phyloP scores from a whole-genome alignment of 768 basidiomycete species.

The Xerocomellus amylosporus region DNA sequence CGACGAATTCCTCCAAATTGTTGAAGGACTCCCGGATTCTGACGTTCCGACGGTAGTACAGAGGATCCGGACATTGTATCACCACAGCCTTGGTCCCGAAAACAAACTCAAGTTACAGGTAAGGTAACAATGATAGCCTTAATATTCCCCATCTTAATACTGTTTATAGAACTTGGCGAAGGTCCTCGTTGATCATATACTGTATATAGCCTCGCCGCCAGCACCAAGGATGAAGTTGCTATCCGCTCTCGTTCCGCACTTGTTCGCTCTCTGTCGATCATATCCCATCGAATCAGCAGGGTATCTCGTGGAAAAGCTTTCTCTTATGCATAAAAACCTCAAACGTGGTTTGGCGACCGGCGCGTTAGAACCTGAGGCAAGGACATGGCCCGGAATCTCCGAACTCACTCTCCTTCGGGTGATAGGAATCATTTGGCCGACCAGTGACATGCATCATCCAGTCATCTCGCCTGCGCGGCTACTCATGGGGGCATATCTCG shows the following conservation, averaged over 20 bases:
- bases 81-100: constrained; percentile 86
- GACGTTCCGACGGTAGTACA: constrained; percentile 81
- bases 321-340: constrained; percentile 92
- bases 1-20: constrained; percentile 84
- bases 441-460: constrained; percentile 89
- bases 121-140: constrained; percentile 16
- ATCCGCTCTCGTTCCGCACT: constrained; percentile 68
- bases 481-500: constrained; percentile 89
- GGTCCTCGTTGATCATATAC: constrained; percentile 84
- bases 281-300: constrained; percentile 81
- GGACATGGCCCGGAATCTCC: constrained; percentile 84
- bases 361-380: constrained; percentile 54
- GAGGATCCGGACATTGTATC: constrained; percentile 86
- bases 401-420: constrained; percentile 82
- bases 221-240: constrained; percentile 58
- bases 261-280: constrained; percentile 71
- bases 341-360: constrained; percentile 76
- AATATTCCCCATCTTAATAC: neutral
- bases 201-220: constrained; percentile 68
- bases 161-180: constrained; percentile 58
- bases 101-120: constrained; percentile 95
- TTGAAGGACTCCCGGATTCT: constrained; percentile 65
- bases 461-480: constrained; percentile 85
- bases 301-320: constrained; percentile 77
- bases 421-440: constrained; percentile 84